Conservation (phyloP, 495 filamentous ascomycete species). For the Choiromyces venosus region DNA sequence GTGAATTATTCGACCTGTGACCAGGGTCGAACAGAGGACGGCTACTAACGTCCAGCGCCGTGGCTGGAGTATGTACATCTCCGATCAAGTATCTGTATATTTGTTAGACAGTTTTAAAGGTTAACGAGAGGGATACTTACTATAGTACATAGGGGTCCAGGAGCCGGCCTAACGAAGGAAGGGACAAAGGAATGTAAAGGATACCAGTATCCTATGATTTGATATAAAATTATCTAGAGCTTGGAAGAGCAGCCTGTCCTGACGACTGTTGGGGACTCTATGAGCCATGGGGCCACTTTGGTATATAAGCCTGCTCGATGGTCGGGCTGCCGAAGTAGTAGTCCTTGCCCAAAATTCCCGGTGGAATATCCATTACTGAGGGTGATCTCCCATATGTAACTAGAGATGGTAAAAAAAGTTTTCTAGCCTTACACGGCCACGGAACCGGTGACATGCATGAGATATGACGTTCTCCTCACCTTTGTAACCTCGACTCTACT, state of each 20-base stretch:
- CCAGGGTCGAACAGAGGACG: no score
- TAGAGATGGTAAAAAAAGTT: no score
- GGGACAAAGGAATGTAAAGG: neutral
- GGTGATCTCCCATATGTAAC: no score
- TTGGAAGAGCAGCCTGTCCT: neutral
- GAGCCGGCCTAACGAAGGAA: neutral
- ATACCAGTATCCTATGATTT: neutral
- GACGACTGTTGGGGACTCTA: neutral
- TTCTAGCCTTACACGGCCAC: no score
- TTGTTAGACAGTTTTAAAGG: neutral
- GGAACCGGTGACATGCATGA: neutral
- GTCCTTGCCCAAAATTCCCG: no score
- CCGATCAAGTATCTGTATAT: neutral
- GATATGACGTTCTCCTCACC: neutral
- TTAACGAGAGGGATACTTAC: no score
- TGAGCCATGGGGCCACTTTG: no score
- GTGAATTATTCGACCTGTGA: no score
- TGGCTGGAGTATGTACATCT: neutral
- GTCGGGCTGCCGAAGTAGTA: no score
- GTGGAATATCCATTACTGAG: no score
- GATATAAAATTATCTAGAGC: neutral
- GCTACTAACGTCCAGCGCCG: no score
- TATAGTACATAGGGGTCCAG: neutral
- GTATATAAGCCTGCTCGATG: no score
- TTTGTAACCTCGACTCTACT: neutral